Percentiles rank a stretch among this genome's conserved stretches.
Evolutionary conservation across 2,329 filamentous ascomycete species (phyloP).

Genomic region (Fusarium sp.): DNA sequence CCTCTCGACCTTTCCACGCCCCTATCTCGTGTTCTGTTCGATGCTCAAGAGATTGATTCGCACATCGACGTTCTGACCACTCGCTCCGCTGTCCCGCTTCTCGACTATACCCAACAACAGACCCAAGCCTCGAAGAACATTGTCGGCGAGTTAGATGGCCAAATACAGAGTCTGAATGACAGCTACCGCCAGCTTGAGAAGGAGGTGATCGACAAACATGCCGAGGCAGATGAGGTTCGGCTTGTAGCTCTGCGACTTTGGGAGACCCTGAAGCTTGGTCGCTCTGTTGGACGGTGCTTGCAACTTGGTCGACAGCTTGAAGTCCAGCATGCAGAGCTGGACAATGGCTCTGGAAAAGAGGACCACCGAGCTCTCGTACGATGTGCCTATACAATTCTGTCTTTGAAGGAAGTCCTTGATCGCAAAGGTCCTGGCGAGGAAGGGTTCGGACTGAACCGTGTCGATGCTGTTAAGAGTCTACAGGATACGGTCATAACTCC

Average conservation of each 20-base stretch:
- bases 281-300: constrained; percentile 81
- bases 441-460: constrained; percentile 78
- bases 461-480: constrained; percentile 78
- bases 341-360: constrained; percentile 62
- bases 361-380: constrained; percentile 85
- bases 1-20: constrained; percentile 94
- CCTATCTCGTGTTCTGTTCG: constrained; percentile 92
- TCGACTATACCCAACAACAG: constrained; percentile 81
- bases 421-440: constrained; percentile 77
- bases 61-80: constrained; percentile 93
- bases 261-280: constrained; percentile 80
- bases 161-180: constrained; percentile 83
- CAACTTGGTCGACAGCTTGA: constrained; percentile 88
- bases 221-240: constrained; percentile 85
- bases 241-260: constrained; percentile 82
- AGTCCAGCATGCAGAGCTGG: constrained; percentile 78
- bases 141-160: constrained; percentile 79
- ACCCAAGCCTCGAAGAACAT: constrained; percentile 78
- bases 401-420: constrained; percentile 77
- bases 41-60: constrained; percentile 96
- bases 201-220: constrained; percentile 87
- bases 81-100: constrained; percentile 81
- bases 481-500: constrained; percentile 77
- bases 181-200: constrained; percentile 87
- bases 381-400: constrained; percentile 82